Percentiles rank a stretch among this genome's conserved stretches.
phyloP scores from a whole-genome alignment of 2,329 filamentous ascomycete genomes.

The Cladosporium cucumerinum region DNA sequence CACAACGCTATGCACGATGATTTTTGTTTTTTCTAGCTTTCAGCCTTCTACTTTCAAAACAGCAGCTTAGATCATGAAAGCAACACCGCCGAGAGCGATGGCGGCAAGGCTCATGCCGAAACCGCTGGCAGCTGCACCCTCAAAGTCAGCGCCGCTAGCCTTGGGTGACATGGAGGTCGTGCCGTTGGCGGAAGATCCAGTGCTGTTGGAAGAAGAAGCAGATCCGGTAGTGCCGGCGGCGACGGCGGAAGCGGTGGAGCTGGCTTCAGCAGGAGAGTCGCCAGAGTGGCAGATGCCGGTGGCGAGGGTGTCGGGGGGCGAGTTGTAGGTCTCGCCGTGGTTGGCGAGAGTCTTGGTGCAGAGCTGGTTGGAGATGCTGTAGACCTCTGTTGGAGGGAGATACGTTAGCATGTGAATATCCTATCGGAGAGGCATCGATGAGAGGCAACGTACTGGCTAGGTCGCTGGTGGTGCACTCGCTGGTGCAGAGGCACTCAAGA shows the following conservation, averaged over 20 bases:
- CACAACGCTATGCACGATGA: neutral
- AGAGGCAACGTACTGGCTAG: conserved; percentile 37
- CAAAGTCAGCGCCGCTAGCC: conserved; percentile 12
- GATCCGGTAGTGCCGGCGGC: conserved; percentile 29
- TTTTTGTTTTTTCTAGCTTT: neutral
- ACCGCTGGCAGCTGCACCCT: neutral
- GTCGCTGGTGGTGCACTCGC: conserved; percentile 38
- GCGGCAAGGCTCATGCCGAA: conserved; percentile 12
- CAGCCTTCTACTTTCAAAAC: neutral
- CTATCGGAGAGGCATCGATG: neutral
- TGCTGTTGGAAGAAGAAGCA: conserved; percentile 21
- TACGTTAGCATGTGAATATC: neutral
- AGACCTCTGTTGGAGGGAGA: conserved; percentile 19
- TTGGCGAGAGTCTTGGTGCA: conserved; percentile 25
- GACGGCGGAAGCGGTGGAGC: conserved; percentile 19
- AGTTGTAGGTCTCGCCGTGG: conserved; percentile 21
- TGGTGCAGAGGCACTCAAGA: conserved; percentile 39
- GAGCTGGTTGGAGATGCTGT: conserved; percentile 22
- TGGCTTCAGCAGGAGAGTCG: conserved; percentile 3
- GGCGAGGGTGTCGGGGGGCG: conserved; percentile 13
- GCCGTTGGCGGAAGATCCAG: conserved; percentile 26
- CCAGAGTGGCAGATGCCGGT: conserved; percentile 19
- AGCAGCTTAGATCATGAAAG: conserved; percentile 7
- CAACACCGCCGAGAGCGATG: conserved; percentile 6
- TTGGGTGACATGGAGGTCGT: conserved; percentile 17